Percentiles rank a stretch among this genome's conserved stretches.
phyloP scores from a whole-genome alignment of 306 rosid genomes.

The peach (Prunus persica) region DNA sequence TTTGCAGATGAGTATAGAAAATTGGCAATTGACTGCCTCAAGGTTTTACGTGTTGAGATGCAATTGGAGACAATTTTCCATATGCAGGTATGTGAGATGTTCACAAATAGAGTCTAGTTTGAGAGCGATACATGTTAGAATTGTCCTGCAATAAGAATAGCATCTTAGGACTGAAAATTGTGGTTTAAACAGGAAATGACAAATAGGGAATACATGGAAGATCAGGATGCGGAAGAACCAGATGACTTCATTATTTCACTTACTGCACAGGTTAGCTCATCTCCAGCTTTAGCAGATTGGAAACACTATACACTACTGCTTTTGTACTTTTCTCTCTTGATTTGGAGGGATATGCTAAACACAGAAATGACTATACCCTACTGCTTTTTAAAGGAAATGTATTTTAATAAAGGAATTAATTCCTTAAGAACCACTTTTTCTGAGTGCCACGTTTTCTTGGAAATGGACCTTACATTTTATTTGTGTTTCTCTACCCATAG shows the following conservation, averaged over 20 bases:
- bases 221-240: conserved; percentile 99
- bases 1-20: conserved; percentile 93
- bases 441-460: conserved; percentile 5
- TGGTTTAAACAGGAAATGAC: conserved; percentile 78
- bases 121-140: not conserved
- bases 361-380: not conserved
- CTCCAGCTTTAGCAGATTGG: conserved; percentile 1
- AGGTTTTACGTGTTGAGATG: conserved; percentile 95
- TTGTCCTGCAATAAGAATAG: conserved; percentile 7
- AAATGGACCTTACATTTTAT: conserved; percentile 19
- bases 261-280: conserved; percentile 69
- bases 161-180: conserved; percentile 23
- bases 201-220: conserved; percentile 85
- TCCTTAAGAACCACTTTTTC: not conserved
- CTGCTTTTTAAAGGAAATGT: not conserved
- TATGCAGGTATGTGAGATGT: conserved; percentile 71
- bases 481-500: conserved; percentile 45
- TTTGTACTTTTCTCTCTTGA: not conserved
- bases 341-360: not conserved
- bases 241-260: conserved; percentile 94
- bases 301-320: not conserved
- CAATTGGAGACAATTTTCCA: conserved; percentile 91
- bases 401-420: not conserved
- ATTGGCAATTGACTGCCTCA: conserved; percentile 91
- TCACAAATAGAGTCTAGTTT: not conserved